phyloP scores from a whole-genome alignment of 441 rosid genomes.

The Pelargonium myrrhifolium region DNA sequence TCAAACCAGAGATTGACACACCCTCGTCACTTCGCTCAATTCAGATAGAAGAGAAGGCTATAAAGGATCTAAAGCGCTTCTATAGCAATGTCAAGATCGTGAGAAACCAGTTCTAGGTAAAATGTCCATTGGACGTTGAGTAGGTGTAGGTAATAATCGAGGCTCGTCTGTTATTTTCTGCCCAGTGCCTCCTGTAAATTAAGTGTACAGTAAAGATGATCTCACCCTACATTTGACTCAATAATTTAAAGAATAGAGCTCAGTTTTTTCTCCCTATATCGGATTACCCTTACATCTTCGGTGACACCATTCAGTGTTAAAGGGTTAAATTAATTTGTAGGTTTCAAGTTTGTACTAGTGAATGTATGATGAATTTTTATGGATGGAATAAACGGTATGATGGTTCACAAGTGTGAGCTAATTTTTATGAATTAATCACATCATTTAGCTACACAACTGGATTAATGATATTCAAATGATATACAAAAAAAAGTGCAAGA shows the following conservation, averaged over 20 bases:
- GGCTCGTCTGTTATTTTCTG: constrained; percentile 3
- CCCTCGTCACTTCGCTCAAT: constrained; percentile 82
- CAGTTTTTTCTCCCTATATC: background rate
- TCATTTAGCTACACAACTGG: too few species aligned
- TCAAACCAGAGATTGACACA: constrained; percentile 66
- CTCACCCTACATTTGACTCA: background rate
- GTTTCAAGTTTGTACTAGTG: background rate
- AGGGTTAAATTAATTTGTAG: background rate
- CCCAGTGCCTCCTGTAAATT: background rate
- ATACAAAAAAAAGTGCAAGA: background rate
- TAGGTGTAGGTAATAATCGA: constrained; percentile 17
- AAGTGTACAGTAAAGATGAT: background rate
- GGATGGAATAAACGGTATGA: background rate
- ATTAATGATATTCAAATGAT: too few species aligned
- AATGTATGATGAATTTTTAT: background rate
- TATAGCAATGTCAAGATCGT: constrained; percentile 84
- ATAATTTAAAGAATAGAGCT: background rate
- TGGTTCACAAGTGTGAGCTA: background rate
- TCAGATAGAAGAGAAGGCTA: constrained; percentile 95
- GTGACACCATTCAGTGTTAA: background rate
- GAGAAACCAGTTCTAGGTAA: constrained; percentile 45
- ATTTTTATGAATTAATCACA: too few species aligned
- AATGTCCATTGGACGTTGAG: constrained; percentile 8
- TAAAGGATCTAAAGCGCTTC: constrained; percentile 84
- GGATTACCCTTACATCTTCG: background rate